Conservation (phyloP, 331 rosid genomes). For the Telfairia occidentalis region DNA sequence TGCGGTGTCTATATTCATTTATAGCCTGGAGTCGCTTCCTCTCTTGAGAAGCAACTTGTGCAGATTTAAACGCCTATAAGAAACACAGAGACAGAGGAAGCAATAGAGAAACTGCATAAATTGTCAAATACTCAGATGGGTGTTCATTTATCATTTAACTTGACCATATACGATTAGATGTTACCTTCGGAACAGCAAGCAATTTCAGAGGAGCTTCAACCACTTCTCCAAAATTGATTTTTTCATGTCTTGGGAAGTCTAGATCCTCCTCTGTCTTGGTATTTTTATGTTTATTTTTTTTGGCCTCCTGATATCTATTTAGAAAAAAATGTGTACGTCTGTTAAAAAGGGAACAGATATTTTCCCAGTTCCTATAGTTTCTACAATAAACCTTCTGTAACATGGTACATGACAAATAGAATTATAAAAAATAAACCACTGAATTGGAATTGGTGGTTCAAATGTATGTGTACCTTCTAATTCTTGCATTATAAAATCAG, state of each 20-base stretch:
- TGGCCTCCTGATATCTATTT: slow-evolving; percentile 51
- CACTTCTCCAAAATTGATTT: slow-evolving; percentile 74
- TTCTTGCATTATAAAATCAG: background rate
- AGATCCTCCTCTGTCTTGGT: slow-evolving; percentile 25
- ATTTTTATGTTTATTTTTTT: slow-evolving; percentile 57
- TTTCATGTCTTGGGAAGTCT: slow-evolving; percentile 60
- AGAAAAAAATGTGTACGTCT: slow-evolving; percentile 7
- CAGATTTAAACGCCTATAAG: slow-evolving; percentile 47
- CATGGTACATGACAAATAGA: background rate
- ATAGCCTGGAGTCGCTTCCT: slow-evolving; percentile 67
- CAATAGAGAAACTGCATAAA: background rate
- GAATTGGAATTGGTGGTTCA: background rate
- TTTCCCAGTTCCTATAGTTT: background rate
- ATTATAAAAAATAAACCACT: background rate
- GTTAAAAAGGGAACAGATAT: background rate
- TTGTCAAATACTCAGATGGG: background rate
- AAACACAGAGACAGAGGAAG: background rate
- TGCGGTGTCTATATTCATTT: slow-evolving; percentile 66
- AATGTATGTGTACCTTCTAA: background rate
- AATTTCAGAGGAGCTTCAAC: slow-evolving; percentile 89
- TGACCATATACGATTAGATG: background rate
- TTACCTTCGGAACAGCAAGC: slow-evolving; percentile 52
- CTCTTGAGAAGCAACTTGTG: slow-evolving; percentile 66
- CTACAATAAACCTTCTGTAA: background rate
- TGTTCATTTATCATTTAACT: slow-evolving; percentile 1